Evolutionary conservation across 2,329 filamentous ascomycete genomes (phyloP), one percentile per base, ranked within the genome.

Genomic region (Arthrocladium fulminans): DNA sequence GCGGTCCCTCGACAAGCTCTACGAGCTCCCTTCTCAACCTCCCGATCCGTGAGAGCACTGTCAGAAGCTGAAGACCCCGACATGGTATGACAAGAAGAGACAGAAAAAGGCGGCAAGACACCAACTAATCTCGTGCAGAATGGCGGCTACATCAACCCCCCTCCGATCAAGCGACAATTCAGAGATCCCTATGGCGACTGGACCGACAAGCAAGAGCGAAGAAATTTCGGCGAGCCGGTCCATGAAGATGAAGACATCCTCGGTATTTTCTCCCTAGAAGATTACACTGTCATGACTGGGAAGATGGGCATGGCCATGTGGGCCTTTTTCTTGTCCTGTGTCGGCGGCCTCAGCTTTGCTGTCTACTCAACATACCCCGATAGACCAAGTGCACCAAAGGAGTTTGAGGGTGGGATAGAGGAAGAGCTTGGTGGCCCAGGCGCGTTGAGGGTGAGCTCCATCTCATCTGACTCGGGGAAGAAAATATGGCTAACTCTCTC

Each of bases 131-230:
- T 8, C 19, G 30, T 43, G 43, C 56, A 73, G 70, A 73, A 73
- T 53, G 65, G 65, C 53, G 66, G 65, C 57, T 74, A 73, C 56
- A 64, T 67, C 53, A 73, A 73, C 56, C 71, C 71, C 55, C 70
- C 70, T 38, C 60, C 76, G 47, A 73, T 90, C 69, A 96, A 95
- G 76, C 85, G 90, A 59, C 83, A 88, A 67, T 86, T 88, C 72
- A 87, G 92, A 65, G 92, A 97, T 68, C 92, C 94, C 29, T 80
- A 97, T 66, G 90, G 70, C 64, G 83, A 87, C 64, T 98, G 88
- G 88, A 97, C 88, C 87, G 90, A 98, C 71, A 85, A 88, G 68
- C 92, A 98, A 72, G 92, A 97, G 69, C 83, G 89, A 65, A 81
- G 92, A 62, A 97, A 98, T 76, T 97, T 86, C 66, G 89, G 89